Evolutionary conservation across 23 red algal genomes (phyloP).

Genomic region (Gracilaria gracilis): DNA sequence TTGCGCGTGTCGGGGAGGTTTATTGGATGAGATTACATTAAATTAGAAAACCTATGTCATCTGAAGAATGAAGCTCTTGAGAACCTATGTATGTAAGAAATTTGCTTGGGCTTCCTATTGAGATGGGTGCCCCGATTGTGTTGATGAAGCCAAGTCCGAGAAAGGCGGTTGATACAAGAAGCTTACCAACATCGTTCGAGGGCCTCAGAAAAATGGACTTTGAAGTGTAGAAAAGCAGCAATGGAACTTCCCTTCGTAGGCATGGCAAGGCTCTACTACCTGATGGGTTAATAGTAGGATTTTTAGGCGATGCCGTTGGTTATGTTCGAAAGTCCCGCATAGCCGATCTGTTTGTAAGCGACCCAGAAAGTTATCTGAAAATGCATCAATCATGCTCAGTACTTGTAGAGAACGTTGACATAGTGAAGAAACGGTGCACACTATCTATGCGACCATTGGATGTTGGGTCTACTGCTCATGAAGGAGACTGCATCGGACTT

Average conservation of each 20-base stretch:
- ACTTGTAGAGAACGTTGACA: conserved; percentile 36
- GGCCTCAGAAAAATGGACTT: not conserved
- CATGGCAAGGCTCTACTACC: conserved; percentile 69
- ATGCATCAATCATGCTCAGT: conserved; percentile 68
- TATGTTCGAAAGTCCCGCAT: conserved; percentile 48
- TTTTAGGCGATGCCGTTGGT: conserved; percentile 62
- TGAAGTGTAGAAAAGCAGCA: not conserved
- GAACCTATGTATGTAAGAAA: not conserved
- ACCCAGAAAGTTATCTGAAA: conserved; percentile 45
- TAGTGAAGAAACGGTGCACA: conserved; percentile 36
- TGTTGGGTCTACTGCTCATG: conserved; percentile 7
- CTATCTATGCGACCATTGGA: conserved; percentile 59
- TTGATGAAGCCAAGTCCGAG: conserved; percentile 55
- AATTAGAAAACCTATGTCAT: conserved; percentile 6
- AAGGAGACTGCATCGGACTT: conserved; percentile 13
- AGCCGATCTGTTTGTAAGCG: conserved; percentile 66
- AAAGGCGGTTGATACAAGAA: not conserved
- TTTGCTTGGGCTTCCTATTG: conserved; percentile 27
- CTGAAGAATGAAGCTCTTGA: not conserved
- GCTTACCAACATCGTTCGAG: conserved; percentile 25
- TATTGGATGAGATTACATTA: too few relatives aligned
- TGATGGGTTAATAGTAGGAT: conserved; percentile 70
- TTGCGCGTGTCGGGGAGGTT: too few relatives aligned
- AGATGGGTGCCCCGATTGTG: conserved; percentile 18
- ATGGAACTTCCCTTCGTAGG: conserved; percentile 20